phyloP scores from a whole-genome alignment of 148 eudicot species.

The Arbutus unedo region DNA sequence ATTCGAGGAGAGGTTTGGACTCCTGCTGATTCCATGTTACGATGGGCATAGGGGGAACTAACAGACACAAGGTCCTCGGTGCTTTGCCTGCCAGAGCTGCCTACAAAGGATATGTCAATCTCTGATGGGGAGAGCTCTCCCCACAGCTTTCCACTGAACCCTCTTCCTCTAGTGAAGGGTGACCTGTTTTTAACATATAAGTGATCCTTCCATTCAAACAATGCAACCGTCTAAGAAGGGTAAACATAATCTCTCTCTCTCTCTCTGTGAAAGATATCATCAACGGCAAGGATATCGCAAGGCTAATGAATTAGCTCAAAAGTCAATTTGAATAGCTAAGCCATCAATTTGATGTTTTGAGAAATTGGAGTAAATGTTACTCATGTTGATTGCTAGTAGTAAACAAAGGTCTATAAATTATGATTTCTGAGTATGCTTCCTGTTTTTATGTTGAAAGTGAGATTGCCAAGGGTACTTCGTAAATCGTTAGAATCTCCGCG shows the following conservation, averaged over 20 bases:
- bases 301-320: not conserved
- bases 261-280: not conserved
- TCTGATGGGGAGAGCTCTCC: slow-evolving; percentile 55
- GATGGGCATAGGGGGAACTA: slow-evolving; percentile 34
- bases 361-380: not conserved
- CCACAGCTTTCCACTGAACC: slow-evolving; percentile 30
- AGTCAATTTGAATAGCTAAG: not conserved
- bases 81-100: slow-evolving; percentile 75
- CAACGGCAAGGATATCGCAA: not conserved
- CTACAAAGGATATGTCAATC: slow-evolving; percentile 73
- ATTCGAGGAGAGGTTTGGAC: slow-evolving; percentile 36
- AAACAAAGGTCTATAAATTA: not conserved
- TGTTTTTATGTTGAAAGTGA: not conserved
- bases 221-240: no score
- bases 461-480: not conserved
- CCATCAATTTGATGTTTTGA: not conserved
- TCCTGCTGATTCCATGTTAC: slow-evolving; percentile 35
- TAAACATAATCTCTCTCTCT: not conserved
- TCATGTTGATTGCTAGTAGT: not conserved
- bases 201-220: not conserved
- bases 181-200: slow-evolving; percentile 36
- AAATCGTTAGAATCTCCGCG: not conserved
- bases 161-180: slow-evolving; percentile 32
- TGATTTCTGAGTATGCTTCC: not conserved
- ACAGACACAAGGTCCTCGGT: slow-evolving; percentile 46